phyloP scores from a whole-genome alignment of 441 rosid genomes.

The Populus hybrid region DNA sequence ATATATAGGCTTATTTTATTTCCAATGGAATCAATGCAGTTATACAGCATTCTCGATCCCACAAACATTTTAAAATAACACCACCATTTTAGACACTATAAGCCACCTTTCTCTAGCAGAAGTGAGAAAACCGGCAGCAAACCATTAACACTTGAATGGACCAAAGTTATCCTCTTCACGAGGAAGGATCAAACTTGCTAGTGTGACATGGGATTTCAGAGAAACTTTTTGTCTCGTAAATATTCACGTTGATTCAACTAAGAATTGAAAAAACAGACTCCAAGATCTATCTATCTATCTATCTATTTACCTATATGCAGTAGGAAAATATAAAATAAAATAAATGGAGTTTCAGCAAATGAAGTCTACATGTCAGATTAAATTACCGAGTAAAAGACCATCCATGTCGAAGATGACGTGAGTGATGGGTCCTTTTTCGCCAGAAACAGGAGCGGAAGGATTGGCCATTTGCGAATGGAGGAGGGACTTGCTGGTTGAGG shows the following conservation, averaged over 20 bases:
- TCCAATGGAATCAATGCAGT: no score
- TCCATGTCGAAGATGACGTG: constrained; percentile 97
- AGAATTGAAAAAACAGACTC: neutral
- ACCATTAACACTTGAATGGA: neutral
- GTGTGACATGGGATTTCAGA: neutral
- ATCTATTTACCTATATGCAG: neutral
- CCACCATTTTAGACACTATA: neutral
- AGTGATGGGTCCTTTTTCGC: constrained; percentile 46
- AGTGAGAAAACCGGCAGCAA: neutral
- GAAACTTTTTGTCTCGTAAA: neutral
- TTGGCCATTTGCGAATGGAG: constrained; percentile 8
- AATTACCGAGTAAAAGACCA: constrained; percentile 80
- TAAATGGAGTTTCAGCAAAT: neutral
- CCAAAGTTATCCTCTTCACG: neutral
- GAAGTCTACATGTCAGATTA: constrained; percentile 11
- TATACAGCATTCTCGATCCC: neutral
- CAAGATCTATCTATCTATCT: neutral
- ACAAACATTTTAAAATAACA: neutral
- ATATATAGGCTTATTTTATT: neutral
- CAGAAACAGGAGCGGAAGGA: constrained; percentile 8
- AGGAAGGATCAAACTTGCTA: neutral
- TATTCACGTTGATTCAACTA: neutral
- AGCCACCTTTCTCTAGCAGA: neutral
- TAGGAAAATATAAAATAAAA: neutral
- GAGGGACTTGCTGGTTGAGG: neutral